phyloP scores from a whole-genome alignment of 2,329 filamentous ascomycete genomes.

The Didymella lethalis region DNA sequence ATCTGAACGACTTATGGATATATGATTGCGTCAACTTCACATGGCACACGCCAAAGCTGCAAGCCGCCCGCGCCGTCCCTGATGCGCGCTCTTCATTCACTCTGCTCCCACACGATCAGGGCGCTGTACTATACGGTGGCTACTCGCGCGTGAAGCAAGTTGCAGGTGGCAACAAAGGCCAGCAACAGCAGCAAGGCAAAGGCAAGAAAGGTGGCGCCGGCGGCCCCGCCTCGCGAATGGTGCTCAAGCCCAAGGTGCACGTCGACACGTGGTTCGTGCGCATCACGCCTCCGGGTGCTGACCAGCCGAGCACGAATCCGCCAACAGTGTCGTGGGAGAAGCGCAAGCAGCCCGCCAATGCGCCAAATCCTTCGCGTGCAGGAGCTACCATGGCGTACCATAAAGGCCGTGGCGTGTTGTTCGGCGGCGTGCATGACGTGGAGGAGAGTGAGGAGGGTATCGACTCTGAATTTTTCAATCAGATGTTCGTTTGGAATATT shows the following conservation, averaged over 20 bases:
- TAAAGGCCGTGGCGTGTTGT: slow-evolving; percentile 89
- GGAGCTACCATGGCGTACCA: slow-evolving; percentile 95
- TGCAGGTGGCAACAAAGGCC: slow-evolving; percentile 66
- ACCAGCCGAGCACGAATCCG: slow-evolving; percentile 69
- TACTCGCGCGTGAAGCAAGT: slow-evolving; percentile 87
- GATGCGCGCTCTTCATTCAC: slow-evolving; percentile 92
- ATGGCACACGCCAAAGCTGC: slow-evolving; percentile 80
- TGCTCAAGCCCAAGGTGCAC: slow-evolving; percentile 86
- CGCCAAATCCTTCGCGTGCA: slow-evolving; percentile 81
- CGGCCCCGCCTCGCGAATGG: slow-evolving; percentile 70
- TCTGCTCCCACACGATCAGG: slow-evolving; percentile 86
- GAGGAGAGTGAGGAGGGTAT: slow-evolving; percentile 93
- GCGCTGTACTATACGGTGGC: slow-evolving; percentile 89
- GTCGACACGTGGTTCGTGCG: slow-evolving; percentile 95
- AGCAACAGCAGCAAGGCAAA: slow-evolving; percentile 54
- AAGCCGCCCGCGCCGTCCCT: slow-evolving; percentile 82
- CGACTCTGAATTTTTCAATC: slow-evolving; percentile 96
- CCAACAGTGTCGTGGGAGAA: slow-evolving; percentile 89
- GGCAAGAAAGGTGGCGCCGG: slow-evolving; percentile 59
- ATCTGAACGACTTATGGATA: slow-evolving; percentile 91
- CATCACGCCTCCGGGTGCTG: slow-evolving; percentile 74
- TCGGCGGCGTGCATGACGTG: slow-evolving; percentile 93
- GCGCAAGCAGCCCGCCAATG: slow-evolving; percentile 89
- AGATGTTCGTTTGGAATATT: slow-evolving; percentile 90
- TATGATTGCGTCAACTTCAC: slow-evolving; percentile 89